These are phyloP conservation scores for Xylaria scruposa DNA, from an alignment of 495 filamentous ascomycete species.

Conservation along the genomic window DNA sequence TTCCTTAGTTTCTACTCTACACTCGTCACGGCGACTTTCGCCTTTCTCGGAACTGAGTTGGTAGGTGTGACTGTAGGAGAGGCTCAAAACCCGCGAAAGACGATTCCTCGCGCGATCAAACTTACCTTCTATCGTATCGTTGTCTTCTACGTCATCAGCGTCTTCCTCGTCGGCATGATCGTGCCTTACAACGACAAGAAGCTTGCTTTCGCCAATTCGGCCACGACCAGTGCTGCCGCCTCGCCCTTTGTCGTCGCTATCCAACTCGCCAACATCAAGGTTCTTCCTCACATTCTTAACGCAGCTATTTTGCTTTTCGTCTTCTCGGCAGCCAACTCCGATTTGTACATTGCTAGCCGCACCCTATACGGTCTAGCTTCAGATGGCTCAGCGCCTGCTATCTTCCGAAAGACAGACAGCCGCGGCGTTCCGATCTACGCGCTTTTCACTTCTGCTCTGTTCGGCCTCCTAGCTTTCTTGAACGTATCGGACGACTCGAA, in stretches of 20 bases:
- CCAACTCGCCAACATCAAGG: conserved; percentile 66
- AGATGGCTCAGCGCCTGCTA: conserved; percentile 74
- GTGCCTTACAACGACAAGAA: conserved; percentile 63
- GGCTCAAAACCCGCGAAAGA: conserved; percentile 78
- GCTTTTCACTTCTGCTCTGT: conserved; percentile 64
- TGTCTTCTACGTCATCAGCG: conserved; percentile 74
- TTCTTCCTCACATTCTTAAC: conserved; percentile 77
- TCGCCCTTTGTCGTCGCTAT: conserved; percentile 73
- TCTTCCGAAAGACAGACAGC: conserved; percentile 73
- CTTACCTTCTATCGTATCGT: conserved; percentile 78
- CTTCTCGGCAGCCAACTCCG: conserved; percentile 78
- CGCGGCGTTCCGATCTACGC: conserved; percentile 79
- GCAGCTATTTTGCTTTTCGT: conserved; percentile 81
- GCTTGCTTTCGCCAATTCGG: conserved; percentile 59
- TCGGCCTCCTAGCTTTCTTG: conserved; percentile 78
- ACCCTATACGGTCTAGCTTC: conserved; percentile 80
- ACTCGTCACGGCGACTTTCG: conserved; percentile 80
- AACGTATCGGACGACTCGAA: conserved; percentile 73
- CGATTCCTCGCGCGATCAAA: conserved; percentile 72
- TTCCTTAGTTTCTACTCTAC: conserved; percentile 83
- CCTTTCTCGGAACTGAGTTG: conserved; percentile 84
- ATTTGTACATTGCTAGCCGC: conserved; percentile 83
- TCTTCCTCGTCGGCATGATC: conserved; percentile 75
- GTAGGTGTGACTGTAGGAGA: conserved; percentile 82
- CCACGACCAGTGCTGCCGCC: conserved; percentile 61